Conservation (phyloP, 139 green algal species). For the Chlorella sp. region DNA sequence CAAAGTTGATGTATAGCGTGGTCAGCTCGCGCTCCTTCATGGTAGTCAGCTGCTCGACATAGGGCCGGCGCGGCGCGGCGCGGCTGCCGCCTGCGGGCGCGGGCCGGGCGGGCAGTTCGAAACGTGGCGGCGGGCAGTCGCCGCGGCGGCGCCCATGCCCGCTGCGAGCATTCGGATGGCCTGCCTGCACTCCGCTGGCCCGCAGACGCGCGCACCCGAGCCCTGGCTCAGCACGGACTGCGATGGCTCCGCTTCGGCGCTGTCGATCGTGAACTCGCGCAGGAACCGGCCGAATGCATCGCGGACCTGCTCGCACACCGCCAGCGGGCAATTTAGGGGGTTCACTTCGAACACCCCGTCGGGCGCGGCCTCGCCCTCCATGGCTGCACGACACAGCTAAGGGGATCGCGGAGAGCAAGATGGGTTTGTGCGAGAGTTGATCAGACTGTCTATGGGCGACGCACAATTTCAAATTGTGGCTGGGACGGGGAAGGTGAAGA, state of each 20-base stretch:
- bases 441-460: too few relatives aligned
- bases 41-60: slow-evolving; percentile 47
- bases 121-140: background rate
- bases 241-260: slow-evolving; percentile 8
- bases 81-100: slow-evolving; percentile 10
- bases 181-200: background rate
- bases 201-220: slow-evolving; percentile 21
- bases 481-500: too few relatives aligned
- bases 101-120: slow-evolving; percentile 10
- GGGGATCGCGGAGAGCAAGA: too few relatives aligned
- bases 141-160: background rate
- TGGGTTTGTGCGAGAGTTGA: too few relatives aligned
- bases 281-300: slow-evolving; percentile 32
- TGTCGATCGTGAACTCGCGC: slow-evolving; percentile 32
- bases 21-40: slow-evolving; percentile 61
- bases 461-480: too few relatives aligned
- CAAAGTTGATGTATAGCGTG: slow-evolving; percentile 81
- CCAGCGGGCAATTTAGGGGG: slow-evolving; percentile 28
- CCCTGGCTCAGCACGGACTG: slow-evolving; percentile 17
- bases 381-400: too few relatives aligned
- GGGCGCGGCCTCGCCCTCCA: slow-evolving; percentile 5
- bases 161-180: too few relatives aligned
- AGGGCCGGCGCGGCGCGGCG: slow-evolving; percentile 25
- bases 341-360: slow-evolving; percentile 24
- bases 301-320: slow-evolving; percentile 23